Base-by-base conservation (phyloP, 2,329 filamentous ascomycete genomes). In the Fusarium sp. region DNA sequence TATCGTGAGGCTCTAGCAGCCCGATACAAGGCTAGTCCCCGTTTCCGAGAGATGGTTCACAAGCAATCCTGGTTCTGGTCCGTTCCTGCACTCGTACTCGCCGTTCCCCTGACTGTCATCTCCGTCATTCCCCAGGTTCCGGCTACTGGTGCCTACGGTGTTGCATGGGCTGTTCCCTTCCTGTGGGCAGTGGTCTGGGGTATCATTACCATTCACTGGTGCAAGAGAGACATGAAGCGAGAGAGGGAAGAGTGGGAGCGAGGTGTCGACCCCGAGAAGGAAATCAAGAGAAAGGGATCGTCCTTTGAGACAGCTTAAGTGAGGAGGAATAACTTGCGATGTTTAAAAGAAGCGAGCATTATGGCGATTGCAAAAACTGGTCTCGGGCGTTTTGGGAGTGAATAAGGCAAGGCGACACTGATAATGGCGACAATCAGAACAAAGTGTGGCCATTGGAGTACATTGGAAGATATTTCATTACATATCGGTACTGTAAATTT, bases 1-100 rank as follows among this genome's bases (percentile, higher is more conserved):
- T 83, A 79, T 45, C 78, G 81, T 44, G 80, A 83, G 56, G 81
- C 81, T 12, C 72, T 81, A 26, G 78, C 81, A 23, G 81, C 81
- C 11, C 75, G 81, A 23, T 83, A 82, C 65, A 75, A 78, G 56
- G 80, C 81, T 7, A 81, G 79, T 62, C 79, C 80, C 11, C 77
- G 80, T 7, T 83, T 83, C 65, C 77, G 77, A 34, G 74, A 78
- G 31, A 82, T 83, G 81, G 73, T 83, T 11, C 75, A 79, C 62
- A 70, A 77, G 12, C 78, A 81, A 58, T 81, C 79, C 19, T 75
- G 80, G 50, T 83, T 83, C 71, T 83, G 81, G 81, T 76, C 78
- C 7, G 74, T 82, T 14, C 77, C 80, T 6, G 76, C 79, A 4
- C 62, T 83, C 10, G 39, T 82, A 9, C 68, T 83, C 18, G 81